Evolutionary conservation across 805 yeast genomes (phyloP).

Genomic region (Saturnispora zaruensis): DNA sequence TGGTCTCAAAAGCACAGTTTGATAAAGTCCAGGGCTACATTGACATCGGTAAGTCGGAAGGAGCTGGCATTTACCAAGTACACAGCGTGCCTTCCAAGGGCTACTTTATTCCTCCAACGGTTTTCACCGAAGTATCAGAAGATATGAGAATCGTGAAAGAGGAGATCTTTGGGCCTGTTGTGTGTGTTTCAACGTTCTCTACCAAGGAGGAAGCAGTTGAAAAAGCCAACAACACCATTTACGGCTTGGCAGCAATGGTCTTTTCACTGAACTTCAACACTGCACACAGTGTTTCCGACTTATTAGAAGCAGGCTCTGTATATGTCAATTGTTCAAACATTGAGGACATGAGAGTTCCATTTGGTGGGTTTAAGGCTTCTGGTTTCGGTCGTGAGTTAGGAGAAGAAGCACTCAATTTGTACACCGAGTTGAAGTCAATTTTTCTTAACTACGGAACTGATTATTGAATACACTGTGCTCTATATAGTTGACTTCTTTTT

Average conservation of each 20-base stretch:
- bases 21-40: constrained; percentile 43
- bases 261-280: constrained; percentile 59
- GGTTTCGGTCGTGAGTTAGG: constrained; percentile 82
- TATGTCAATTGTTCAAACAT: constrained; percentile 66
- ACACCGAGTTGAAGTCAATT: constrained; percentile 69
- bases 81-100: constrained; percentile 42
- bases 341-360: constrained; percentile 58
- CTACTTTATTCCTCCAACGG: constrained; percentile 64
- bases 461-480: background rate
- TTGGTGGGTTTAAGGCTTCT: constrained; percentile 73
- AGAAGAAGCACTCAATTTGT: constrained; percentile 58
- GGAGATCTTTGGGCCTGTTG: constrained; percentile 88
- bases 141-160: constrained; percentile 61
- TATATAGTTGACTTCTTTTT: constrained; percentile 7
- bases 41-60: constrained; percentile 38
- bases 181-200: constrained; percentile 53
- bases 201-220: constrained; percentile 60
- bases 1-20: constrained; percentile 47
- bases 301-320: constrained; percentile 57
- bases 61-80: constrained; percentile 39
- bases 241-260: constrained; percentile 78
- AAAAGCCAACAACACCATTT: constrained; percentile 62
- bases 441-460: constrained; percentile 41
- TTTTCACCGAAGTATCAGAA: constrained; percentile 62
- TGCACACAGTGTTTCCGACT: constrained; percentile 43